Evolutionary conservation across 371 early-diverging fungal species (phyloP).

Genomic region (Mucor velutinosus): DNA sequence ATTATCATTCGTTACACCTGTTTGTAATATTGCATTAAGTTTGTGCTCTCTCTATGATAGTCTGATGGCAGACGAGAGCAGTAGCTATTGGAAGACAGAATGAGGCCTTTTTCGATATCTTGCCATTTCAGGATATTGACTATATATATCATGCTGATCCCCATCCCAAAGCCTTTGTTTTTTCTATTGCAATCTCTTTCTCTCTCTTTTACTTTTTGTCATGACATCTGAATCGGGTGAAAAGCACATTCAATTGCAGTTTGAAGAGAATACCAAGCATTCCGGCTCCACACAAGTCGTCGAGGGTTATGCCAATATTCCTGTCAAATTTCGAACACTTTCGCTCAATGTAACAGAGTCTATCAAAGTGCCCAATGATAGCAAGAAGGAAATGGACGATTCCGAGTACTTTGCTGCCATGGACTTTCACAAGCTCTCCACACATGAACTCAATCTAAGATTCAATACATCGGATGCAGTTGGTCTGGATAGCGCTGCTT

Average conservation of each 20-base stretch:
- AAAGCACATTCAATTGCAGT: not conserved
- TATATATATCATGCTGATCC: not conserved
- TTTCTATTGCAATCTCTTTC: not conserved
- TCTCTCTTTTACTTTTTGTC: not conserved
- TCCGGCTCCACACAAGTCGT: not conserved
- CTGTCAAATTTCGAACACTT: not conserved
- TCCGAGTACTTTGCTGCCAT: constrained; percentile 1
- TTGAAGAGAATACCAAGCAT: not conserved
- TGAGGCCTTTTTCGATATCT: not conserved
- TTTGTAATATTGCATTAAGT: not conserved
- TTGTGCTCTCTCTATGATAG: not conserved
- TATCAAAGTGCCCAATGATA: not conserved
- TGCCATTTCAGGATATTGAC: not conserved
- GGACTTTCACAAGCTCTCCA: not conserved
- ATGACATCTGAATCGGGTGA: not conserved
- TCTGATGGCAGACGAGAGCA: not conserved
- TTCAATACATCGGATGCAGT: not conserved
- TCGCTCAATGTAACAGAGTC: not conserved
- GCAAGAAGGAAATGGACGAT: constrained; percentile 1
- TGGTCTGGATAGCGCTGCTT: not conserved
- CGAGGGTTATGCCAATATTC: not conserved
- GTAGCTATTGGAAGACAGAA: not conserved
- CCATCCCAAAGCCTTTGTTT: too few relatives aligned
- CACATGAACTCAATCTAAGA: not conserved
- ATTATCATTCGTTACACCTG: not conserved